Base-by-base conservation (phyloP, 768 basidiomycete genomes). In the Suillus subalutaceus region DNA sequence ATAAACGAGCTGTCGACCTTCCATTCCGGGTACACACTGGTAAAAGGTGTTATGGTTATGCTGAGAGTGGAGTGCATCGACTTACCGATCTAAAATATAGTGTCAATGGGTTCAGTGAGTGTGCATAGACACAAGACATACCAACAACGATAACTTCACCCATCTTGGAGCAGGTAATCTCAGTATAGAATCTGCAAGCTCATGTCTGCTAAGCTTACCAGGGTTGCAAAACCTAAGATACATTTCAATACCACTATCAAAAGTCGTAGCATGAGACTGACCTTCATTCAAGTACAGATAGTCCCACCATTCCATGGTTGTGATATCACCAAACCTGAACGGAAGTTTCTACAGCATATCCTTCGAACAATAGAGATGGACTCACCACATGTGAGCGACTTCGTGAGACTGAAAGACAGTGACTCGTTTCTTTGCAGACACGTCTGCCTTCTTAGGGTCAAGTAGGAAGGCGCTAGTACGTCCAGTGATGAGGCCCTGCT, bases 281-380 rank as follows among this genome's bases (percentile, higher is more conserved):
- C 88, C 90, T 85, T 93, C 91, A 68, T 92, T 93, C 65, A 93
- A 78, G 76, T 92, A 92, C 58, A 94, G 82, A 75, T 92, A 89
- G 67, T 92, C 88, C 92, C 93, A 95, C 93, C 93, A 94, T 72
- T 87, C 87, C 94, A 96, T 96, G 0, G 94, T 97, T 7, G 93
- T 91, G 71, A 97, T 91, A 74, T 97, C 90, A 32, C 95, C 96
- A 71, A 96, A 97, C 93, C 93, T 71, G 69, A 23, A 6, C 7
- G 30, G 26, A 23, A 56, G 26, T 82, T 68, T 37, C 63, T 20
- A n/a, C 41, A 55, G 37, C 30, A 40, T 43, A 7, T 41, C 44
- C 44, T 23, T 23, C 13, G 3, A 59, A 8, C 7, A 60, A 65
- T 1, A 43, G 53, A 60, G 43, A 56, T 20, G 13, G 41, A 77